These are phyloP conservation scores for Phytophthora litchii DNA, from an alignment of 352 stramenopile species.

Conservation along the genomic window DNA sequence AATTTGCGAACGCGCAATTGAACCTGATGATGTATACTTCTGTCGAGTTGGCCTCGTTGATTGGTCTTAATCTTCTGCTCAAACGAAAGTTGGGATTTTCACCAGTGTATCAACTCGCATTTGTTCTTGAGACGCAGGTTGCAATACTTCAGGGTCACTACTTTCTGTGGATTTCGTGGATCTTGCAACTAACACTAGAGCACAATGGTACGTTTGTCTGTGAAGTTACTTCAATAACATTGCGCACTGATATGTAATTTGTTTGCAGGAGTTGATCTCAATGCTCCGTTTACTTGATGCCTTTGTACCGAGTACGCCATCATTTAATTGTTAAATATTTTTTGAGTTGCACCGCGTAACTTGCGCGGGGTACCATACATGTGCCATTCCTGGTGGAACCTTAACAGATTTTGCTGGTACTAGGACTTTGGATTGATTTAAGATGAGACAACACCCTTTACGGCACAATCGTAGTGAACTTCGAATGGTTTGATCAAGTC, in stretches of 20 bases:
- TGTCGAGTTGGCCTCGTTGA: conserved; percentile 28
- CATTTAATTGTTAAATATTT: no score
- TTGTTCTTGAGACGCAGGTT: conserved; percentile 40
- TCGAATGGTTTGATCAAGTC: no score
- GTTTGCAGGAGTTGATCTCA: conserved; percentile 1
- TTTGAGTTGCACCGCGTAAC: no score
- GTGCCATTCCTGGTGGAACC: no score
- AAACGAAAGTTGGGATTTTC: conserved; percentile 26
- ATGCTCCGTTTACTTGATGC: not conserved
- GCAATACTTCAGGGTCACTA: conserved; percentile 24
- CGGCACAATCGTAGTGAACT: no score
- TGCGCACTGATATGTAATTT: not conserved
- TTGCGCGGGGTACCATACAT: no score
- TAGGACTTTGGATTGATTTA: no score
- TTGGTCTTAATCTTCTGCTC: conserved; percentile 10
- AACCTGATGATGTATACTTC: conserved; percentile 29
- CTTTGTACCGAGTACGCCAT: no score
- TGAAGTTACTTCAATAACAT: not conserved
- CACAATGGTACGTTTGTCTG: conserved; percentile 30
- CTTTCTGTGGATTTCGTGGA: conserved; percentile 34
- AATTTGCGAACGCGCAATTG: conserved; percentile 4
- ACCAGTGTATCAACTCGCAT: conserved; percentile 36
- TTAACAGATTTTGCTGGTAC: no score
- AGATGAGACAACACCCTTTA: no score
- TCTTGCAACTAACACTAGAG: conserved; percentile 28